phyloP scores from a whole-genome alignment of 306 rosid species.

The Astragalus glycyphyllos region DNA sequence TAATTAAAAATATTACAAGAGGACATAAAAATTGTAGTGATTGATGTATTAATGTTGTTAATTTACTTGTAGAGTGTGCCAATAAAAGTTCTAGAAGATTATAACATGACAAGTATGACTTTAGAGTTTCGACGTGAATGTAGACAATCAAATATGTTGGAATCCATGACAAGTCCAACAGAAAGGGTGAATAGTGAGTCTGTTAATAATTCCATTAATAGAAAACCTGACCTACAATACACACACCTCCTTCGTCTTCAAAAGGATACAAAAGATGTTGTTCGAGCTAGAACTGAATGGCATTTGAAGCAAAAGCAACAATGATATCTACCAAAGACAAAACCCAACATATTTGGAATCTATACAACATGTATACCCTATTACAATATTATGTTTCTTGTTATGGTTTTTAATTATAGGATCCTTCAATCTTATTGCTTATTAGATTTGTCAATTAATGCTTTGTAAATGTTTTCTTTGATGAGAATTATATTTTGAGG shows the following conservation, averaged over 20 bases:
- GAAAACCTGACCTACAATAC: slow-evolving; percentile 56
- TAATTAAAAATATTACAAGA: neutral
- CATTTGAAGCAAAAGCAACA: slow-evolving; percentile 42
- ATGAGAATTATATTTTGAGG: slow-evolving; percentile 2
- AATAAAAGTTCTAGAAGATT: slow-evolving; percentile 63
- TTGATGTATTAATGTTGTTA: neutral
- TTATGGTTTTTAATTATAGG: neutral
- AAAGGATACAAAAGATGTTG: slow-evolving; percentile 63
- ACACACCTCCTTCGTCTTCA: slow-evolving; percentile 90
- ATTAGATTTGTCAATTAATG: slow-evolving; percentile 1
- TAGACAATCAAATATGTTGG: slow-evolving; percentile 70
- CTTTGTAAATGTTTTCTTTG: slow-evolving; percentile 5
- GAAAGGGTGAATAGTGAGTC: slow-evolving; percentile 46
- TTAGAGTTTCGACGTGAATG: slow-evolving; percentile 90
- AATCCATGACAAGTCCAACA: slow-evolving; percentile 75
- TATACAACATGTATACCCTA: too few relatives aligned
- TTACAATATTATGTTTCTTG: slow-evolving; percentile 6
- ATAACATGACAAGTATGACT: slow-evolving; percentile 72
- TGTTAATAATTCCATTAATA: slow-evolving; percentile 47
- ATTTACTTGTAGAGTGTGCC: slow-evolving; percentile 73
- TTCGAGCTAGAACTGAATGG: slow-evolving; percentile 90
- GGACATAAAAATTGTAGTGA: neutral
- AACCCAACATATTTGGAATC: neutral
- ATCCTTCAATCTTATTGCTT: slow-evolving; percentile 2
- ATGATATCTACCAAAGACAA: neutral